phyloP scores from a whole-genome alignment of 192 early-diverging fungal species.

The Coemansia sp. region DNA sequence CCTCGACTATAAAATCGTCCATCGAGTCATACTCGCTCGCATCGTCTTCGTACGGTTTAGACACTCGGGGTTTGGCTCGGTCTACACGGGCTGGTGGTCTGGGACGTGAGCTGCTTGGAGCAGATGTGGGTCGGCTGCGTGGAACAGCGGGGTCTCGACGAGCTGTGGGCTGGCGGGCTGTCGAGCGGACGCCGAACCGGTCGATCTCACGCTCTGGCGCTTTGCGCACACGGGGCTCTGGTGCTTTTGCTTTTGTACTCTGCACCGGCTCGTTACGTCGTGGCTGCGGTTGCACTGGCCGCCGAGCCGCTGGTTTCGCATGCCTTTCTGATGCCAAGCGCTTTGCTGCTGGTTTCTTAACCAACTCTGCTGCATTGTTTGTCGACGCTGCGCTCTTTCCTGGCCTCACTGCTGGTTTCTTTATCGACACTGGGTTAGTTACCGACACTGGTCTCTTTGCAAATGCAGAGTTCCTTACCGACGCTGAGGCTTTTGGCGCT shows the following conservation, averaged over 20 bases:
- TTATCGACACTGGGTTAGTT: not conserved
- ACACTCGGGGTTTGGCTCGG: not conserved
- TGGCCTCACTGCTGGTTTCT: not conserved
- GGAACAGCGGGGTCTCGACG: not conserved
- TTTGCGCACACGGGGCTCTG: slow-evolving; percentile 8
- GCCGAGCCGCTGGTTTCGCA: not conserved
- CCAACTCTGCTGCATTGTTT: not conserved
- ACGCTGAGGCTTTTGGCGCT: not conserved
- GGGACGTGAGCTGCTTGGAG: not conserved
- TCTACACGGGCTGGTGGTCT: not conserved
- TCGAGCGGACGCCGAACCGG: slow-evolving; percentile 35
- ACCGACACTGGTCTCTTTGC: not conserved
- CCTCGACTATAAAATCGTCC: slow-evolving; percentile 56
- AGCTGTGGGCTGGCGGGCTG: not conserved
- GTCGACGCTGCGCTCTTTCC: not conserved
- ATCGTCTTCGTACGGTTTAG: slow-evolving; percentile 13
- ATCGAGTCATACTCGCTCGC: slow-evolving; percentile 50
- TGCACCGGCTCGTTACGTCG: not conserved
- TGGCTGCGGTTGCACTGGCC: not conserved
- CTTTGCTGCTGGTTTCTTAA: not conserved
- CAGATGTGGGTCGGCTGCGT: not conserved
- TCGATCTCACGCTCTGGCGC: slow-evolving; percentile 46
- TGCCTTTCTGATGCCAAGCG: not conserved
- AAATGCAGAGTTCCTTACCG: not conserved
- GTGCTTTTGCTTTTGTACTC: not conserved